A percentile compares a stretch with the other conserved stretches of the same genome.
Conservation (phyloP, 495 filamentous ascomycete genomes). For the Astrocystis sublimbata region DNA sequence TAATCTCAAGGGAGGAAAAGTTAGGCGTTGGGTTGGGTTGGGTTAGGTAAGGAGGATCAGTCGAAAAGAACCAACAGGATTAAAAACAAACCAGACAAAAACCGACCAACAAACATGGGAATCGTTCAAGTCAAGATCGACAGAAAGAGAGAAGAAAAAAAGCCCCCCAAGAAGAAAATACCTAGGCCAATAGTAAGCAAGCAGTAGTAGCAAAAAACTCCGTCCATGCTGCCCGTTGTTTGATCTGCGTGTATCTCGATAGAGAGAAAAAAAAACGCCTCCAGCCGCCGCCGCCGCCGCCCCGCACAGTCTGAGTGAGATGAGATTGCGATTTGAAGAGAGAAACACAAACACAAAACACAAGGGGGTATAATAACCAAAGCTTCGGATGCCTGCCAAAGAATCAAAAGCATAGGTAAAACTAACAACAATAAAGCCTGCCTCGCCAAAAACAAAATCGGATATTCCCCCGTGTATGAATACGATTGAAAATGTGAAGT, state of each 20-base stretch:
- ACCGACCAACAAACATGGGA: no score
- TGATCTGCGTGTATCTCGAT: slow-evolving; percentile 19
- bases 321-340: no score
- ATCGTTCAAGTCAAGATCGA: neutral
- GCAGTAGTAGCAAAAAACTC: slow-evolving; percentile 13
- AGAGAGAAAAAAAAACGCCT: slow-evolving; percentile 8
- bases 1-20: no score
- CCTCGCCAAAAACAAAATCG: slow-evolving; percentile 14
- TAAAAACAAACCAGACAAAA: no score
- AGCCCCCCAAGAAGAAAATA: neutral
- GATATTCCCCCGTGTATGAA: slow-evolving; percentile 7
- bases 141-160: neutral
- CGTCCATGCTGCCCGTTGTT: slow-evolving; percentile 23
- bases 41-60: no score
- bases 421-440: slow-evolving; percentile 17
- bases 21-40: no score
- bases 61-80: no score
- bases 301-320: slow-evolving; percentile 14
- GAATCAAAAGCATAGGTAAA: no score
- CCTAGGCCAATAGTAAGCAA: neutral
- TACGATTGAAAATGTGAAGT: neutral
- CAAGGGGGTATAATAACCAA: slow-evolving; percentile 19
- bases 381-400: slow-evolving; percentile 1
- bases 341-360: slow-evolving; percentile 15
- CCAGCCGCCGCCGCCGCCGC: no score